Percentiles rank a stretch among this genome's conserved stretches.
phyloP scores from a whole-genome alignment of 2,329 filamentous ascomycete genomes.

The Berkeleyomyces rouxiae region DNA sequence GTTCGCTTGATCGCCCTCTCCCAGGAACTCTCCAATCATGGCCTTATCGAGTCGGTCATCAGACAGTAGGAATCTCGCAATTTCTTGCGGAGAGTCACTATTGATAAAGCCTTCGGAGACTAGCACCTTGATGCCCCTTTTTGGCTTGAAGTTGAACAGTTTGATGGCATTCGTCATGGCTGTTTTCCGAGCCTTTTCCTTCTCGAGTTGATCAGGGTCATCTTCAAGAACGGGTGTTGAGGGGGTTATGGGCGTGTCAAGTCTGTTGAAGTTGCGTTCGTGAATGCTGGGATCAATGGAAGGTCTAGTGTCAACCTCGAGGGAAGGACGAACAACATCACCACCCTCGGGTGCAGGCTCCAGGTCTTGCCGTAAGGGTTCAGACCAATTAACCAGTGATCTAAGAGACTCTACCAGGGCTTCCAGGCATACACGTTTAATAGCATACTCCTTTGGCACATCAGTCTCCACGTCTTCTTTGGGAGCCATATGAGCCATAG shows the following conservation, averaged over 20 bases:
- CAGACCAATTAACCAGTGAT: slow-evolving; percentile 85
- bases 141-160: slow-evolving; percentile 96
- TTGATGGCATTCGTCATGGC: slow-evolving; percentile 76
- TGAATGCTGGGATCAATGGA: slow-evolving; percentile 52
- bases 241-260: slow-evolving; percentile 31
- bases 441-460: slow-evolving; percentile 73
- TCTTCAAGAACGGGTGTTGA: slow-evolving; percentile 64
- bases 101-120: slow-evolving; percentile 75
- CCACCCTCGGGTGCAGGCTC: slow-evolving; percentile 19
- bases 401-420: slow-evolving; percentile 75
- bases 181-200: slow-evolving; percentile 84
- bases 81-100: slow-evolving; percentile 61
- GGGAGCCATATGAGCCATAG: slow-evolving; percentile 55
- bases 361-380: slow-evolving; percentile 42
- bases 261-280: slow-evolving; percentile 40
- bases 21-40: slow-evolving; percentile 83
- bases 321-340: slow-evolving; percentile 22
- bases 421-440: slow-evolving; percentile 81
- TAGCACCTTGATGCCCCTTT: slow-evolving; percentile 73
- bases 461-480: slow-evolving; percentile 46
- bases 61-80: slow-evolving; percentile 64
- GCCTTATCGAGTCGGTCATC: slow-evolving; percentile 83
- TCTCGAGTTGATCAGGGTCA: slow-evolving; percentile 86
- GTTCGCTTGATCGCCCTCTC: slow-evolving; percentile 82
- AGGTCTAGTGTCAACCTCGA: slow-evolving; percentile 31